Evolutionary conservation across 805 yeast genomes (phyloP).

Genomic region (Spathaspora passalidarum): DNA sequence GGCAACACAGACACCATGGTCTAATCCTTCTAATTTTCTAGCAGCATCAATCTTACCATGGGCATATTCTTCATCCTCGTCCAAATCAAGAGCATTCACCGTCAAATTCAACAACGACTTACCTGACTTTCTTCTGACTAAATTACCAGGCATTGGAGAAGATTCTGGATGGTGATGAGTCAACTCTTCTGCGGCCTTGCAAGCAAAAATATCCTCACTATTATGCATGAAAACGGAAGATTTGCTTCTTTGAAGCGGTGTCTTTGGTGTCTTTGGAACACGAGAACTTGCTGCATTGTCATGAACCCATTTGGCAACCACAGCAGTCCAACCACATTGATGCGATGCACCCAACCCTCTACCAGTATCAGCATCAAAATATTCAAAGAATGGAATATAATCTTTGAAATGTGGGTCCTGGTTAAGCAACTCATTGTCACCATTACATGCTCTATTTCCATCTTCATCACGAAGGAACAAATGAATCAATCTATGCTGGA

Average conservation of each 20-base stretch:
- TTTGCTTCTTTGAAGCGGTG: constrained; percentile 21
- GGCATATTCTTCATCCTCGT: constrained; percentile 44
- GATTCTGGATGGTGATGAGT: constrained; percentile 42
- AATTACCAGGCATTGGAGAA: constrained; percentile 47
- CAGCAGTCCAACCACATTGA: constrained; percentile 96
- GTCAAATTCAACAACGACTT: constrained; percentile 68
- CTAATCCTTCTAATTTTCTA: constrained; percentile 7
- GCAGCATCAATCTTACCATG: constrained; percentile 13
- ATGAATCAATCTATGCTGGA: constrained; percentile 80
- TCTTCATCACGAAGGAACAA: constrained; percentile 67
- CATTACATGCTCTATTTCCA: constrained; percentile 75
- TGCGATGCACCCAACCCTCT: constrained; percentile 91
- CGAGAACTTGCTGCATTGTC: constrained; percentile 77
- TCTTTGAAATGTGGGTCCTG: constrained; percentile 72
- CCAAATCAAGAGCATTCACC: constrained; percentile 62
- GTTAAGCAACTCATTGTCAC: constrained; percentile 52
- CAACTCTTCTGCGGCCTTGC: constrained; percentile 25
- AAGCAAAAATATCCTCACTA: constrained; percentile 17
- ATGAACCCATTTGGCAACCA: constrained; percentile 88
- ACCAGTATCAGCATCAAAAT: constrained; percentile 92
- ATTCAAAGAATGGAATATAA: constrained; percentile 76
- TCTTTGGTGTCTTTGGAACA: constrained; percentile 42
- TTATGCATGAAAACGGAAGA: constrained; percentile 23
- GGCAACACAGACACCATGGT: constrained; percentile 3
- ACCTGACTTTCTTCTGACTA: constrained; percentile 69